Evolutionary conservation across 805 yeast genomes (phyloP), one percentile per base, ranked within the genome.

Genomic region (Metschnikowia noctiluminum): DNA sequence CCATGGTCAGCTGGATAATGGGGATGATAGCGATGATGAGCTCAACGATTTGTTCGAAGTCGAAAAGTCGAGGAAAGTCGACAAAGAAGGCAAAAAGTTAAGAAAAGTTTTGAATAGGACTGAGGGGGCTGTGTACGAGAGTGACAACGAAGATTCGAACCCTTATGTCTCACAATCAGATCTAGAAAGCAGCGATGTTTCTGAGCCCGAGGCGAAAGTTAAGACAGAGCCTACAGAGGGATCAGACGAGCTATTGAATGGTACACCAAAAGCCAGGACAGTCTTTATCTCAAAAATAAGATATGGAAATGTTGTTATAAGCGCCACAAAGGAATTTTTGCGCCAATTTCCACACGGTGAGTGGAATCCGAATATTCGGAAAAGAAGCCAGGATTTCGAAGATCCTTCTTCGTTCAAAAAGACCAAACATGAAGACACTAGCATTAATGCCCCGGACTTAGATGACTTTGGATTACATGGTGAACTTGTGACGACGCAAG

Each of bases 51-150:
- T 85, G 48, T 85, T 85, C 57, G 87, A 81, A 50, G 81, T 83
- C 28, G 76, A 70, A 55, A 70, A 71, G 56, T 61, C 73, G 13
- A 82, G 89, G 63, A 83, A 82, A 61, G 87, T 90, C 40, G 96
- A 91, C 66, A 89, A 87, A 61, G 97, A 89, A 64, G 97, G 98
- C 57, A 85, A 84, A 62, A 86, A 85, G 62, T 79, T 92, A 51
- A 82, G 89, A 58, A 87, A 87, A 65, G 90, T 94, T 1, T 76
- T 94, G 58, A 82, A 85, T 54, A 85, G 89, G 58, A 82, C 92
- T 30, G 97, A 92, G 64, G 84, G 89, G 66, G 96, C 86, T 38
- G 91, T 89, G 41, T 90, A 92, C 58, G 97, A 90, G 58, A 80
- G 86, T 46, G 95, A 87, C 54, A 92, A 88, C 46, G 94, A 89